Evolutionary conservation across 768 basidiomycete genomes (phyloP), one percentile per base, ranked within the genome.

Genomic region (Lepiota venenata): DNA sequence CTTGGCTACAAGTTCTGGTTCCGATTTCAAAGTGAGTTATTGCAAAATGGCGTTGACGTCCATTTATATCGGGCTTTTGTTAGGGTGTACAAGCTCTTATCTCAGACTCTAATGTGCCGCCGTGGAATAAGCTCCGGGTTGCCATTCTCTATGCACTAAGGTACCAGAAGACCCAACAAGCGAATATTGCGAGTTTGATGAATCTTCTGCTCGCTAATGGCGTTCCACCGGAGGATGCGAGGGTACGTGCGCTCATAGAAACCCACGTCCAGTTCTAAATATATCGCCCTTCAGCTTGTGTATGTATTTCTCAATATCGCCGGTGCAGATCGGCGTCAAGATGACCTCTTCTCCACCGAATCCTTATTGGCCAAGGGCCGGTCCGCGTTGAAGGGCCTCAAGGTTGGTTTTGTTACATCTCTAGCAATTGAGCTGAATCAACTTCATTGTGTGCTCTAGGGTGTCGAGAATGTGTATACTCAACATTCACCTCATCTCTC

Each of bases 391-490:
- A 98, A 98, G 66, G 97, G 97, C 5, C 74, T 99, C 44, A 97
- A 97, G 80, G 93, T 92, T 51, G 29, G 71, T 59, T 18, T 14
- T 27, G 35, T 38, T 11, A 7, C 7, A 25, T 32, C 18, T 29
- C 6, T 32, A 20, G 15, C 47, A 37, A 7, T 25, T 4, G 3
- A 52, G 11, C 43, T 25, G 55, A 12, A 50, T 22, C 44, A 40
- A 21, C 36, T 38, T 36, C 32, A 8, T 35, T 35, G 37, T 40
- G 27, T n/a, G 27, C 29, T 58, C 3, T 52, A 95, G 92, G 97
- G 97, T 2, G 96, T 98, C 3, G 97, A 99, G 71, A 99, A 99
- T 63, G 95, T 98, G 14, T 99, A 98, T 67, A 99, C 93, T 52
- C 97, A 98, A 61, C 97, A 98, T 63, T 86, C 85, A 14, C 97